phyloP scores from a whole-genome alignment of 140 eudicot genomes.

The Bidens hawaiensis region DNA sequence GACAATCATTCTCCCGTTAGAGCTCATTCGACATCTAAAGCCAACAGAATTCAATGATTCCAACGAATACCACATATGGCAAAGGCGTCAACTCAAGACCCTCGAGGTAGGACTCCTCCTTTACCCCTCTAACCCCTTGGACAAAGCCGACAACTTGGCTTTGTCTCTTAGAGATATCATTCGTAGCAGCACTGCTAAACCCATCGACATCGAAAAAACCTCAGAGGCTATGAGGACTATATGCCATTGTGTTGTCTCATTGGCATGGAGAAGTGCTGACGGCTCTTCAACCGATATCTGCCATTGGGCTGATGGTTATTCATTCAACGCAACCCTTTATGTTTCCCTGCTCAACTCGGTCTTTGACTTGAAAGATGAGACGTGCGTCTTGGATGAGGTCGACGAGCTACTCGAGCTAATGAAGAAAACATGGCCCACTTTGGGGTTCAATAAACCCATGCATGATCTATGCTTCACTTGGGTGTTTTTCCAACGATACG shows the following conservation, averaged over 20 bases:
- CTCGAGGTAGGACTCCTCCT: too few species aligned
- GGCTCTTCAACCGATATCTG: constrained; percentile 46
- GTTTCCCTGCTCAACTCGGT: constrained; percentile 45
- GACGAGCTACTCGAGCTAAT: constrained; percentile 81
- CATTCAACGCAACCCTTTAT: constrained; percentile 66
- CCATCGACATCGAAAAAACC: constrained; percentile 65
- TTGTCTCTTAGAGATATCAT: constrained; percentile 40
- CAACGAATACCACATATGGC: too few species aligned
- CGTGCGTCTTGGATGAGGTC: constrained; percentile 68
- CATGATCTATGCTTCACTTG: constrained; percentile 83
- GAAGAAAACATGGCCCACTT: constrained; percentile 82
- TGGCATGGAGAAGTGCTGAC: constrained; percentile 65
- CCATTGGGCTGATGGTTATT: constrained; percentile 95
- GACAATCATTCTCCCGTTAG: too few species aligned
- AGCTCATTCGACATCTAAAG: too few species aligned
- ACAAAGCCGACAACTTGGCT: constrained; percentile 35
- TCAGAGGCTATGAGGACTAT: constrained; percentile 66
- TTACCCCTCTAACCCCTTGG: too few species aligned
- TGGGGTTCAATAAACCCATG: constrained; percentile 56
- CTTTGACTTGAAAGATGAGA: constrained; percentile 67
- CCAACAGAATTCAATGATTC: too few species aligned
- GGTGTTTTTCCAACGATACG: constrained; percentile 72
- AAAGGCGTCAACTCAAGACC: too few species aligned
- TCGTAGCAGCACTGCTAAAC: constrained; percentile 29
- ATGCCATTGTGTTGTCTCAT: constrained; percentile 55